Percentiles rank a stretch among this genome's conserved stretches.
Conservation (phyloP, 768 basidiomycete genomes). For the Mycena amicta region DNA sequence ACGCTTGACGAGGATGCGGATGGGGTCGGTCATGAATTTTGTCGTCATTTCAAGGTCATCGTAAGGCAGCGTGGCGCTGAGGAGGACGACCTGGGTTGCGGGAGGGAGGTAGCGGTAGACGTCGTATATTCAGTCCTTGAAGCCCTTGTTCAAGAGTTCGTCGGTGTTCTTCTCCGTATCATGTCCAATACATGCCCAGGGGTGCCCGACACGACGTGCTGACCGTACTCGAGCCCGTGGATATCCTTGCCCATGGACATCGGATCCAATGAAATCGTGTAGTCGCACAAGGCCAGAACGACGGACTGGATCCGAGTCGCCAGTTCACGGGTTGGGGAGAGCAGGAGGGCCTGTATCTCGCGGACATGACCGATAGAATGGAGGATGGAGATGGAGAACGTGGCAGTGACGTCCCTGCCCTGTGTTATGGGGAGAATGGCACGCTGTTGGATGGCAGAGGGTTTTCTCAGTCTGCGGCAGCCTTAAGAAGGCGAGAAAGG, state of each 20-base stretch:
- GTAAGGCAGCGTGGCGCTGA: slow-evolving; percentile 93
- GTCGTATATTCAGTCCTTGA: slow-evolving; percentile 99
- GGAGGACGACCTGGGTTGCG: slow-evolving; percentile 91
- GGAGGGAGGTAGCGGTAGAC: slow-evolving; percentile 96
- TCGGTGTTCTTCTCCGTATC: slow-evolving; percentile 97
- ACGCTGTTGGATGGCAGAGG: slow-evolving; percentile 96
- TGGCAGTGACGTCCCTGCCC: slow-evolving; percentile 95
- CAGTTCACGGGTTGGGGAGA: slow-evolving; percentile 95
- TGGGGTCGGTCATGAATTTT: slow-evolving; percentile 99
- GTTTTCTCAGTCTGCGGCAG: slow-evolving; percentile 85
- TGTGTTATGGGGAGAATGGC: slow-evolving; percentile 94
- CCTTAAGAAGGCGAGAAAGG: not conserved
- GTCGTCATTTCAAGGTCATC: slow-evolving; percentile 98
- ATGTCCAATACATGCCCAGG: slow-evolving; percentile 99
- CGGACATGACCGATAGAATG: slow-evolving; percentile 95
- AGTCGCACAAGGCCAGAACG: slow-evolving; percentile 92
- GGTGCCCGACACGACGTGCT: too few relatives aligned
- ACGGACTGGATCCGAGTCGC: slow-evolving; percentile 98
- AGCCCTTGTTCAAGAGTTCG: slow-evolving; percentile 93
- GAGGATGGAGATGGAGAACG: slow-evolving; percentile 95
- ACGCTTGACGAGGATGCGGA: too few relatives aligned
- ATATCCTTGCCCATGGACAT: slow-evolving; percentile 99
- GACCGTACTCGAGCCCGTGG: slow-evolving; percentile 92
- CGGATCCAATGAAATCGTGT: too few relatives aligned
- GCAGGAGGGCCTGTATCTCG: slow-evolving; percentile 92